These are phyloP conservation scores for Ambrosia artemisiifolia DNA, from an alignment of 129 eudicot species.

Conservation along the genomic window DNA sequence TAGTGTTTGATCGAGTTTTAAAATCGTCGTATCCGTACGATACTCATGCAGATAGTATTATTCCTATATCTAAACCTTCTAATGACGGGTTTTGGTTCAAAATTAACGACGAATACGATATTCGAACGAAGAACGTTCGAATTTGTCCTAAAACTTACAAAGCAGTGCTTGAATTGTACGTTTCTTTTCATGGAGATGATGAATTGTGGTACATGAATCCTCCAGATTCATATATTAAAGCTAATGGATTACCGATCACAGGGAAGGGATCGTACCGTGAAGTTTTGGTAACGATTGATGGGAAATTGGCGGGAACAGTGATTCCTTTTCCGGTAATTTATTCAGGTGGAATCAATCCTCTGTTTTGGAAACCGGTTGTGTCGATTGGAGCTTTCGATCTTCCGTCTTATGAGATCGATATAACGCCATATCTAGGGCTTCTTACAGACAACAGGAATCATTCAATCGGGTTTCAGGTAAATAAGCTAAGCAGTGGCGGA, in stretches of 20 bases:
- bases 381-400: constrained; percentile 74
- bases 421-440: constrained; percentile 60
- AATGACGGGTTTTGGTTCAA: constrained; percentile 62
- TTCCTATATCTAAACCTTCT: constrained; percentile 38
- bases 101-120: constrained; percentile 40
- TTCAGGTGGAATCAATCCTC: constrained; percentile 74
- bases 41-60: constrained; percentile 55
- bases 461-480: constrained; percentile 35
- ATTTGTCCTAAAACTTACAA: constrained; percentile 43
- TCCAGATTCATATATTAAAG: constrained; percentile 44
- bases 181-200: constrained; percentile 72
- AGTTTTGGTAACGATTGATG: constrained; percentile 63
- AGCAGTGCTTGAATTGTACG: constrained; percentile 57
- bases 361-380: constrained; percentile 79
- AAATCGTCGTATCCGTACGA: constrained; percentile 22
- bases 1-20: constrained; percentile 5
- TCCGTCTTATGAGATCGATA: constrained; percentile 60
- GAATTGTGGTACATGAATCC: constrained; percentile 86
- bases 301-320: constrained; percentile 50
- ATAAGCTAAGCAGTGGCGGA: too few species aligned
- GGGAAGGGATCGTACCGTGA: constrained; percentile 70
- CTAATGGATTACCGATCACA: constrained; percentile 36
- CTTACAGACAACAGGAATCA: constrained; percentile 53
- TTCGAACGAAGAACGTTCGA: constrained; percentile 24
- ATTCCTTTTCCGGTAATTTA: constrained; percentile 73